Evolutionary conservation across 371 early-diverging fungal species (phyloP), one percentile per base, ranked within the genome.

Genomic region (Mucor plumbeus): DNA sequence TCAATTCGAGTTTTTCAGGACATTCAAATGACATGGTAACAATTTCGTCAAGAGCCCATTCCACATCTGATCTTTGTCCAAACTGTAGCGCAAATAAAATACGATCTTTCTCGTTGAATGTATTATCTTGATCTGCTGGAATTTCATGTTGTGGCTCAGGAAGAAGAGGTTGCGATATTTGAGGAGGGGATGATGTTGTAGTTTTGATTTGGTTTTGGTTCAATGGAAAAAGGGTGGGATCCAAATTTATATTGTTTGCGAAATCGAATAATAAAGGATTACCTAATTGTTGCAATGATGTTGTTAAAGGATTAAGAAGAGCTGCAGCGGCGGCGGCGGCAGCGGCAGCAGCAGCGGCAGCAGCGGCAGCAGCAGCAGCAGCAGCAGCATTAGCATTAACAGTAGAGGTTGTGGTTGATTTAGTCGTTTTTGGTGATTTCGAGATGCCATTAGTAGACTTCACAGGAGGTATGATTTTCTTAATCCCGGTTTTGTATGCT

Each of bases 31-130:
- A 91, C 5, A 92, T 73, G 40, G 84, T 81, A 53, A 92, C 76
- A 14, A 95, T 83, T 40, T 83, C 83, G 68, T 89, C 85, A 62
- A 94, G 87, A 7, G 94, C 93, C 92, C 93, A 92, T 68, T 95
- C 95, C 10, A 93, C 76, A 71, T 92, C 92, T 63, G 89, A 88
- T 19, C 90, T 87, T 10, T 93, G 81, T 11, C 83, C 83, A 43
- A 72, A 68, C 4, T 69, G 73, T 33, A 95, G 74, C 0, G 95
- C 90, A 33, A 95, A 83, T 3, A 90, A 71, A 11, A 93, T 80
- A n/a, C 91, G 82, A 73, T 91, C 92, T 41, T 87, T 89, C 68
- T 81, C 67, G 11, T 39, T 71, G 4, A 70, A 61, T 13, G 47
- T 21, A 19, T 8, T 55, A 15, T 34, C 34, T 7, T 43, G 56